A percentile compares a stretch with the other conserved stretches of the same genome.
phyloP scores from a whole-genome alignment of 805 yeast genomes.

The Sugiyamaella chiloensis region DNA sequence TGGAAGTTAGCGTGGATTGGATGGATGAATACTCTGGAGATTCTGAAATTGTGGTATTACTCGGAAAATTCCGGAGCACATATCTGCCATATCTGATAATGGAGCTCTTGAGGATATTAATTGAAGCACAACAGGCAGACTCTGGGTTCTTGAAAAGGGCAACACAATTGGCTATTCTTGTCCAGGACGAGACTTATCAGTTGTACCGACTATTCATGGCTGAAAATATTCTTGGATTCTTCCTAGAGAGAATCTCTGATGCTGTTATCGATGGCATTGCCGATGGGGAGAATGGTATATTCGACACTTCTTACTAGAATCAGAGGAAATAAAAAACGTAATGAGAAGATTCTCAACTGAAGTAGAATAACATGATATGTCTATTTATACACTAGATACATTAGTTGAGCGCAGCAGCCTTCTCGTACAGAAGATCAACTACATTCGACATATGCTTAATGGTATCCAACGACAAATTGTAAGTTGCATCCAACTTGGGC shows the following conservation, averaged over 20 bases:
- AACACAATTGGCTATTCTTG: conserved; percentile 53
- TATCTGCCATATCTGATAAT: conserved; percentile 74
- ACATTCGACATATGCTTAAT: conserved; percentile 82
- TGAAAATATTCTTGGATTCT: conserved; percentile 55
- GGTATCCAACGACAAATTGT: conserved; percentile 81
- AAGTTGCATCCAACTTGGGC: conserved; percentile 83
- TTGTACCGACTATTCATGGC: conserved; percentile 59
- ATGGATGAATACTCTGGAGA: not conserved
- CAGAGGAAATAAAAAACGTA: not conserved
- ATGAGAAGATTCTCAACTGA: not conserved
- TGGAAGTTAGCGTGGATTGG: conserved; percentile 3
- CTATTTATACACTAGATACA: conserved; percentile 31
- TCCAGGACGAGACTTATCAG: conserved; percentile 64
- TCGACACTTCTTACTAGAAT: conserved; percentile 23
- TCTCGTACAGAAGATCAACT: conserved; percentile 88
- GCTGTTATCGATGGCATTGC: conserved; percentile 49
- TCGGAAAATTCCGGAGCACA: conserved; percentile 55
- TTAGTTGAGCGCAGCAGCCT: conserved; percentile 79
- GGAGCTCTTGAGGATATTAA: conserved; percentile 57
- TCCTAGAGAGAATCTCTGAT: conserved; percentile 50
- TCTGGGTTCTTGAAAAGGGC: conserved; percentile 55
- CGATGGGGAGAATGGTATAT: conserved; percentile 45
- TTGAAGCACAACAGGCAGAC: conserved; percentile 40
- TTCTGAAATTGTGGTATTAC: conserved; percentile 16
- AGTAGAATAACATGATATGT: conserved; percentile 4